A percentile compares a stretch with the other conserved stretches of the same genome.
Evolutionary conservation across 768 basidiomycete genomes (phyloP).

Genomic region (Clitopilus hobsonii): DNA sequence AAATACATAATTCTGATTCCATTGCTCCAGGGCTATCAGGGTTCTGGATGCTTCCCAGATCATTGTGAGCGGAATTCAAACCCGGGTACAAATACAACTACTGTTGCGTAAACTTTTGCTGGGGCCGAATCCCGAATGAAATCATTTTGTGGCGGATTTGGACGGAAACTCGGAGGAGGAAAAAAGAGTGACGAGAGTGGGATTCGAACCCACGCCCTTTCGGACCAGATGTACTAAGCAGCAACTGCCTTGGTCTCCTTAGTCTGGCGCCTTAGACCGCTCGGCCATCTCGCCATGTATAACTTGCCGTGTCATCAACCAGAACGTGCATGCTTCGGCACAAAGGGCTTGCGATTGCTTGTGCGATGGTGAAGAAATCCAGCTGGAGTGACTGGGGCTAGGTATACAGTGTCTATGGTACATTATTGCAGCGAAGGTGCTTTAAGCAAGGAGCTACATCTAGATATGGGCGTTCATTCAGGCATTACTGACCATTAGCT

Average conservation of each 20-base stretch:
- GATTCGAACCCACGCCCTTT: slow-evolving; percentile 37
- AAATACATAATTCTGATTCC: not conserved
- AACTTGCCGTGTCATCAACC: not conserved
- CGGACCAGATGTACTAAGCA: slow-evolving; percentile 20
- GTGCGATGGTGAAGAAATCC: no score
- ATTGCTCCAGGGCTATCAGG: not conserved
- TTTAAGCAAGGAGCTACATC: no score
- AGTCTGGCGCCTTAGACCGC: slow-evolving; percentile 89
- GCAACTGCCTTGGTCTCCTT: slow-evolving; percentile 34
- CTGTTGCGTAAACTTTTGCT: no score
- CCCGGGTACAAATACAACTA: not conserved
- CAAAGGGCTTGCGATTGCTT: no score
- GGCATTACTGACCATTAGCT: not conserved
- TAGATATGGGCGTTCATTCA: no score
- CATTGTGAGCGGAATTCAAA: not conserved
- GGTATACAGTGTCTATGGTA: not conserved
- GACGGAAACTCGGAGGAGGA: no score
- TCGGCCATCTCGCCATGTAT: slow-evolving; percentile 62
- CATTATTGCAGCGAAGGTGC: no score
- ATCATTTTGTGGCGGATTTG: no score
- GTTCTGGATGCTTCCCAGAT: not conserved
- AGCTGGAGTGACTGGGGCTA: no score
- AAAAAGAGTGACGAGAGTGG: slow-evolving; percentile 25
- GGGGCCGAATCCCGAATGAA: no score
- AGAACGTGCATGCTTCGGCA: no score